These are phyloP conservation scores for Tuber microsphaerosporum DNA, from an alignment of 495 filamentous ascomycete species.

Conservation along the genomic window DNA sequence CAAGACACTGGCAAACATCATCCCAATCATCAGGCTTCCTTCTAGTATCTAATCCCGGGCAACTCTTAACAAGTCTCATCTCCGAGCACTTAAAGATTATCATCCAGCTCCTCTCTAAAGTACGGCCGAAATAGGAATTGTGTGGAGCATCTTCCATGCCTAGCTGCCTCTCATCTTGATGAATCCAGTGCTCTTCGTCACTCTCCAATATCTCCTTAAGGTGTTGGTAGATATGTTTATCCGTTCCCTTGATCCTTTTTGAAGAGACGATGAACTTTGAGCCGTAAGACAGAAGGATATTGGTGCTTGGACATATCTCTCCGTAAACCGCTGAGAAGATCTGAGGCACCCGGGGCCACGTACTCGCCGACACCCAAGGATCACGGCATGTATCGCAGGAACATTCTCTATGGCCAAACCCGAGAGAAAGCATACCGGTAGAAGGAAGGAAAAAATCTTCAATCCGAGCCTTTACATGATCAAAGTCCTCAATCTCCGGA, in stretches of 20 bases:
- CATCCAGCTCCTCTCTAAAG: slow-evolving; percentile 47
- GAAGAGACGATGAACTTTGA: slow-evolving; percentile 48
- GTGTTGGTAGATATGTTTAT: slow-evolving; percentile 41
- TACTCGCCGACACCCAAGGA: slow-evolving; percentile 42
- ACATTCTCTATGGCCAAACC: slow-evolving; percentile 41
- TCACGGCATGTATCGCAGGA: slow-evolving; percentile 43
- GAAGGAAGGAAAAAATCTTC: slow-evolving; percentile 43
- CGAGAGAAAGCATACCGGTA: slow-evolving; percentile 46
- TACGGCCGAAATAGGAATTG: slow-evolving; percentile 45
- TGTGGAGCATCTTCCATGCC: slow-evolving; percentile 40
- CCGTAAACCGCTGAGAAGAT: slow-evolving; percentile 39
- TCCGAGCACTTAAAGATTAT: slow-evolving; percentile 44
- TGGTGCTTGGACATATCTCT: slow-evolving; percentile 19
- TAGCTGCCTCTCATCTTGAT: slow-evolving; percentile 33
- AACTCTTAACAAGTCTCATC: slow-evolving; percentile 40
- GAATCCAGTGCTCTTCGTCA: slow-evolving; percentile 40
- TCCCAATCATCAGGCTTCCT: slow-evolving; percentile 36
- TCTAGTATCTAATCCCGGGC: slow-evolving; percentile 44
- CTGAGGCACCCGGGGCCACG: slow-evolving; percentile 36
- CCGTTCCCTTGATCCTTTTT: slow-evolving; percentile 42
- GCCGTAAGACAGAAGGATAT: slow-evolving; percentile 45
- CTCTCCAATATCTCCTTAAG: slow-evolving; percentile 40
- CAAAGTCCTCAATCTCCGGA: slow-evolving; percentile 44
- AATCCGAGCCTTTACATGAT: slow-evolving; percentile 42
- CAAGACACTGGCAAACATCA: slow-evolving; percentile 46